Evolutionary conservation across 1,139 yeast genomes (phyloP), one percentile per base, ranked within the genome.

Genomic region (Starmera stellimalicola): DNA sequence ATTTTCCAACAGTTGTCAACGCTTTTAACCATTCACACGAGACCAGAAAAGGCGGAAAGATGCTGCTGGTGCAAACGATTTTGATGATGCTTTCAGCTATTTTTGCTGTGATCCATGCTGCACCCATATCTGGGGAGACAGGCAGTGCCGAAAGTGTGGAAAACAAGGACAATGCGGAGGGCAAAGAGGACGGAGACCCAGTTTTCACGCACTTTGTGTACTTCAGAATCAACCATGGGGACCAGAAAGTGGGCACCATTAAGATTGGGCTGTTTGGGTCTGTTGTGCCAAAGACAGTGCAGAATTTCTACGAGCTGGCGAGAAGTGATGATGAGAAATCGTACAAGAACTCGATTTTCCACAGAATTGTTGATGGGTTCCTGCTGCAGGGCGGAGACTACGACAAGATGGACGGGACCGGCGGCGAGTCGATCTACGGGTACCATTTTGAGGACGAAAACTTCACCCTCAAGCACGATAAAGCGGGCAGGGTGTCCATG

Each of bases 321-420:
- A 70, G 75, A 39, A 37, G 43, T n/a, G 45, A 43, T 38, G 78
- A 77, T 32, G 69, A 66, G 50, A 63, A 59, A 40, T 72, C 76
- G 37, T 77, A 73, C 62, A 62, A 70, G 38, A 63, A 65, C 35
- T 73, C 85, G 18, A 59, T 70, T 30, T 80, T 81, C 72, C 91
- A 81, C 66, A 65, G 93, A 56, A 79, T 81, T 33, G 80, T 81
- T 42, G 22, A 75, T 81, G 68, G 70, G 39, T 81, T 81, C 60
- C 78, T 81, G 84, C 72, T 80, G 50, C 93, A 81, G 62, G 88
- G 88, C 54, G 93, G 93, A 58, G 70, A 91, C 54, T 88, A 87
- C 62, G 87, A 95, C 33, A 77, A 75, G 41, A 80, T 77, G 18
- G 65, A 81, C 47, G 97, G 97, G n/a, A 80, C 75, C 37, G 91